Evolutionary conservation across 352 stramenopile species (phyloP).

Genomic region (Saprolegnia parasitica): DNA sequence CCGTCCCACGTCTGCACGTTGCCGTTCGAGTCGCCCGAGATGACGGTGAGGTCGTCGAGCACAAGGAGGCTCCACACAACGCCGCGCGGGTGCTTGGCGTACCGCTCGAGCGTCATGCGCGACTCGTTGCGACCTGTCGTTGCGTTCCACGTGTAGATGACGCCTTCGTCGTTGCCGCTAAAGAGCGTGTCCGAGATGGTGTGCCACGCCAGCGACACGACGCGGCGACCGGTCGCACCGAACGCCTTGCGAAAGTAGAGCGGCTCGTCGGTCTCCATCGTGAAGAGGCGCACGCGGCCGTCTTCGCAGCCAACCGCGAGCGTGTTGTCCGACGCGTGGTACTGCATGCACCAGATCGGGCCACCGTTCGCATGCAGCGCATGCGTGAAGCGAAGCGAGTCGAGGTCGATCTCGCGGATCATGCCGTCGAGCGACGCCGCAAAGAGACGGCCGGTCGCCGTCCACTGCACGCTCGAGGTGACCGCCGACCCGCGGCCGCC

Average conservation of each 20-base stretch:
- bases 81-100: slow-evolving; percentile 54
- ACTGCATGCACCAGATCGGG: slow-evolving; percentile 82
- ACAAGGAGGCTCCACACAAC: slow-evolving; percentile 88
- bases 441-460: slow-evolving; percentile 47
- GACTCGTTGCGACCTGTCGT: slow-evolving; percentile 69
- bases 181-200: slow-evolving; percentile 69
- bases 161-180: slow-evolving; percentile 72
- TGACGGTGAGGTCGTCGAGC: slow-evolving; percentile 87
- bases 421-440: slow-evolving; percentile 65
- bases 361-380: slow-evolving; percentile 84
- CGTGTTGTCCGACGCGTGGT: slow-evolving; percentile 49
- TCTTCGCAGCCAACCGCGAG: slow-evolving; percentile 88
- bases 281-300: slow-evolving; percentile 85
- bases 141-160: slow-evolving; percentile 87
- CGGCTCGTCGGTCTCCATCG: slow-evolving; percentile 54
- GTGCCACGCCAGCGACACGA: slow-evolving; percentile 85
- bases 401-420: slow-evolving; percentile 79
- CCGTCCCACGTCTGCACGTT: slow-evolving; percentile 93
- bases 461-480: slow-evolving; percentile 71
- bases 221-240: slow-evolving; percentile 57
- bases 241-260: slow-evolving; percentile 84
- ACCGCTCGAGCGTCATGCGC: slow-evolving; percentile 71
- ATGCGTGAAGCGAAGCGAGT: slow-evolving; percentile 62
- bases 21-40: slow-evolving; percentile 90
- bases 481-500: slow-evolving; percentile 52